Evolutionary conservation across 805 yeast species (phyloP), one percentile per base, ranked within the genome.

Genomic region (Teunomyces tritomae): DNA sequence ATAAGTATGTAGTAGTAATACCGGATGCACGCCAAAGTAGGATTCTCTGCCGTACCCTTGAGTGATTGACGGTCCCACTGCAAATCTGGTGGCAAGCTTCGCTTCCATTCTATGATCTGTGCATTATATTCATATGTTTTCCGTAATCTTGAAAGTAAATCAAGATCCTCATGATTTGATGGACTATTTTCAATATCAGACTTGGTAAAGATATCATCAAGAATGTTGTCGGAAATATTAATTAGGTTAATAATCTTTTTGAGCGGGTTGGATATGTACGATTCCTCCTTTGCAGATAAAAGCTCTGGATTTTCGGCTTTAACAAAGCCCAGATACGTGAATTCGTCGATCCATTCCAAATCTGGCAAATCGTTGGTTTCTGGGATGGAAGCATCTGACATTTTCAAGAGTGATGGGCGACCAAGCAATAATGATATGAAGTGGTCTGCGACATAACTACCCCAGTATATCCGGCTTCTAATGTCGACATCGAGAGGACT

Each of bases 381-480:
- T 0, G 82, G 81, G 10, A 83, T 79, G 0, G 85, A 76, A 0
- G 87, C 80, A 52, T 83, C 83, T 39, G 77, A 71, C 43, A 78
- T 69, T 55, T 81, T 78, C 44, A 83, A 60, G 1, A 77, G 63
- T 0, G 84, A 75, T 0, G 85, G 84, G 44, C 86, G 64, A 3
- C 88, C 88, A 41, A 82, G 62, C 43, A 82, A 66, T 32, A 82
- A 63, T 57, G 84, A 77, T 30, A 82, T 79, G 54, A 82, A 78
- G 57, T 81, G 86, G 59, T 83, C 88, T 2, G 83, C 84, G 48
- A 82, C 66, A 59, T 77, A 83, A 43, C 83, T 76, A 3, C 87
- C 87, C 88, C 88, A 83, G 58, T 79, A 80, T 8, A 83, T 78
- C 49, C 88, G 66, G 43, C 82, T 74, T 49, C 85, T 69, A 46